Conservation (phyloP, 768 basidiomycete genomes). For the Termitomyces titanicus region DNA sequence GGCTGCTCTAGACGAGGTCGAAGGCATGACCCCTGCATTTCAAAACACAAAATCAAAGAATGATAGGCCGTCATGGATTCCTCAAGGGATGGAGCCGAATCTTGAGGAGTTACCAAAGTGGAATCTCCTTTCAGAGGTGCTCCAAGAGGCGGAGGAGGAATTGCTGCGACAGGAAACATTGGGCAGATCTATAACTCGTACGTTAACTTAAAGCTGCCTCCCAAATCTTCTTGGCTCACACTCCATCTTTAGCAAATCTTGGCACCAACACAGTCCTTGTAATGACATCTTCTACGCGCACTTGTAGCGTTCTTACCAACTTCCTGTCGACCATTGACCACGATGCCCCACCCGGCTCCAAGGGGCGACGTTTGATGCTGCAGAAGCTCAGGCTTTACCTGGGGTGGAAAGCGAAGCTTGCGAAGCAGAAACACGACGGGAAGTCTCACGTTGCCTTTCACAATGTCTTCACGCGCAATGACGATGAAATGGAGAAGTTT, state of each 20-base stretch:
- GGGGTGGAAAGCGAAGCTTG: conserved; percentile 71
- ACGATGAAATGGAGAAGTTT: conserved; percentile 21
- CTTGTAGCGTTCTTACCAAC: conserved; percentile 70
- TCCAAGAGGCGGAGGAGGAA: conserved; percentile 90
- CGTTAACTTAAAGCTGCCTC: neutral
- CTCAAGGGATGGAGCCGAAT: conserved; percentile 76
- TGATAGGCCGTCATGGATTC: conserved; percentile 56
- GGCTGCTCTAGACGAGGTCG: conserved; percentile 64
- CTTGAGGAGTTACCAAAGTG: conserved; percentile 96
- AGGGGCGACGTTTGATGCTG: conserved; percentile 79
- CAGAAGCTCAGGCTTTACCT: conserved; percentile 68
- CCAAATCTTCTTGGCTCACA: neutral
- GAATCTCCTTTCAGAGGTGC: conserved; percentile 76
- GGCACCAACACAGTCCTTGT: conserved; percentile 79
- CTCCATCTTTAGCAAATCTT: conserved; percentile 26
- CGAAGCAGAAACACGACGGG: conserved; percentile 33
- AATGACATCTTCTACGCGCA: conserved; percentile 81
- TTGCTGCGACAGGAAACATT: conserved; percentile 58
- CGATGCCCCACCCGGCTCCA: conserved; percentile 51
- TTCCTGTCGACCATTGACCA: conserved; percentile 70
- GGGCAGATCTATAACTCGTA: conserved; percentile 24
- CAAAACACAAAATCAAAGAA: conserved; percentile 18
- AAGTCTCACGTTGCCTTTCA: conserved; percentile 24
- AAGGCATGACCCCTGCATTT: conserved; percentile 23
- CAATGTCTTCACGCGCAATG: conserved; percentile 15